phyloP scores from a whole-genome alignment of 2,329 filamentous ascomycete species.

The Ophiostoma australiae region DNA sequence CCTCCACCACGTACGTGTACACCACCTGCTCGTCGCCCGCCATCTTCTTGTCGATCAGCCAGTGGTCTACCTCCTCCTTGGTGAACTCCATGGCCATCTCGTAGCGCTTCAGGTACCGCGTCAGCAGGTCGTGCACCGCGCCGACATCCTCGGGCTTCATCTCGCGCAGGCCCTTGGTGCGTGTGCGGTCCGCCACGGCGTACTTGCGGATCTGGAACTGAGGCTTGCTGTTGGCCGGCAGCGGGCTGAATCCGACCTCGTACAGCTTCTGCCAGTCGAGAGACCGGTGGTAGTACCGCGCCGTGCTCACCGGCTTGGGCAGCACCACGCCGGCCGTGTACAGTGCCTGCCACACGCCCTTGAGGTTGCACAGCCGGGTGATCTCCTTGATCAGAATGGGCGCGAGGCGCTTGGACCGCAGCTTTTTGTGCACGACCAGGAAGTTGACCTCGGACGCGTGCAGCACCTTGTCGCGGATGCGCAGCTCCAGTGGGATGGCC shows the following conservation, averaged over 20 bases:
- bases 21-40: constrained; percentile 71
- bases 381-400: constrained; percentile 97
- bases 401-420: constrained; percentile 84
- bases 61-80: constrained; percentile 78
- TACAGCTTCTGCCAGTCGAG: constrained; percentile 95
- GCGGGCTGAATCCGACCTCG: constrained; percentile 87
- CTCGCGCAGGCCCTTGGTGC: constrained; percentile 67
- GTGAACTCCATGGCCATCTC: constrained; percentile 79
- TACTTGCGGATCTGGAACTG: constrained; percentile 82
- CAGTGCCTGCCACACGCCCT: constrained; percentile 87
- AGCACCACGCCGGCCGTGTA: constrained; percentile 91
- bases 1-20: constrained; percentile 88
- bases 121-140: constrained; percentile 67
- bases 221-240: constrained; percentile 78
- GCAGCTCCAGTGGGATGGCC: constrained; percentile 78
- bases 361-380: constrained; percentile 81
- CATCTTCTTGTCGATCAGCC: constrained; percentile 69
- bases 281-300: constrained; percentile 89
- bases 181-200: constrained; percentile 68
- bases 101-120: constrained; percentile 72
- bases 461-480: constrained; percentile 70
- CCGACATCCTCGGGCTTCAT: constrained; percentile 78
- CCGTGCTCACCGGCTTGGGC: constrained; percentile 86
- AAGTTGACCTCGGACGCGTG: constrained; percentile 94
- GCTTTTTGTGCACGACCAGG: constrained; percentile 95